A percentile compares a stretch with the other conserved stretches of the same genome.
phyloP scores from a whole-genome alignment of 768 basidiomycete species.

The Tylopilus felleus region DNA sequence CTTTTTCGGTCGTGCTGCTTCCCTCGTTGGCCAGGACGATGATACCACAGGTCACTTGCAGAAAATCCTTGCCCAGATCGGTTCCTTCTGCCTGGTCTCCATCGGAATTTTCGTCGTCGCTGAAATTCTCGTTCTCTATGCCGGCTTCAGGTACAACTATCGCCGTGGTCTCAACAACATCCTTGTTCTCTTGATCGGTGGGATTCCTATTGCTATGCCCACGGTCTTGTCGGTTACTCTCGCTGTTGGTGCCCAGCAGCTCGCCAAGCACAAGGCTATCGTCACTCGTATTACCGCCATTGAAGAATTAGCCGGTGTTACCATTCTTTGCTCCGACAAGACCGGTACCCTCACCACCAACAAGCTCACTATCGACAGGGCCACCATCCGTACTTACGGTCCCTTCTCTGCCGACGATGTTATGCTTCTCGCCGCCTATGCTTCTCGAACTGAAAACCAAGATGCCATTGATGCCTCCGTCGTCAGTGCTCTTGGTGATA shows the following conservation, averaged over 20 bases:
- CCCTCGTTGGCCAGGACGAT: constrained; percentile 95
- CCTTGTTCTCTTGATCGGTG: constrained; percentile 97
- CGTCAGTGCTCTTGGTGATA: constrained; percentile 72
- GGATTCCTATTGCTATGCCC: constrained; percentile 99
- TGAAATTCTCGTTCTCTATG: constrained; percentile 92
- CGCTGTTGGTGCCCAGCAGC: constrained; percentile 97
- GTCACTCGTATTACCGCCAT: constrained; percentile 99
- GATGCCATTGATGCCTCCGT: constrained; percentile 94
- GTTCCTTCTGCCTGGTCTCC: constrained; percentile 93
- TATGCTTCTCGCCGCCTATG: constrained; percentile 91
- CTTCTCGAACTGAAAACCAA: constrained; percentile 98
- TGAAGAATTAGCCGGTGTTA: constrained; percentile 97
- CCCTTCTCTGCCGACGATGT: constrained; percentile 87
- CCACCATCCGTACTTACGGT: constrained; percentile 88
- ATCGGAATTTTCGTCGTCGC: constrained; percentile 95
- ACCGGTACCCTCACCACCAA: constrained; percentile 98
- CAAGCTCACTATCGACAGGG: constrained; percentile 96
- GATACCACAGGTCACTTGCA: constrained; percentile 98
- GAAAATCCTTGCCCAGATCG: constrained; percentile 97
- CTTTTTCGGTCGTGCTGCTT: constrained; percentile 98
- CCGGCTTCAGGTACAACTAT: constrained; percentile 86
- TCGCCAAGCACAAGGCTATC: constrained; percentile 99
- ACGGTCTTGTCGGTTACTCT: constrained; percentile 97
- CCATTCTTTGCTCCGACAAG: constrained; percentile 98
- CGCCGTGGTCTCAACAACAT: constrained; percentile 96